Evolutionary conservation across 2,329 filamentous ascomycete species (phyloP), one percentile per base, ranked within the genome.

Genomic region (Phaeosphaeriaceae sp.): DNA sequence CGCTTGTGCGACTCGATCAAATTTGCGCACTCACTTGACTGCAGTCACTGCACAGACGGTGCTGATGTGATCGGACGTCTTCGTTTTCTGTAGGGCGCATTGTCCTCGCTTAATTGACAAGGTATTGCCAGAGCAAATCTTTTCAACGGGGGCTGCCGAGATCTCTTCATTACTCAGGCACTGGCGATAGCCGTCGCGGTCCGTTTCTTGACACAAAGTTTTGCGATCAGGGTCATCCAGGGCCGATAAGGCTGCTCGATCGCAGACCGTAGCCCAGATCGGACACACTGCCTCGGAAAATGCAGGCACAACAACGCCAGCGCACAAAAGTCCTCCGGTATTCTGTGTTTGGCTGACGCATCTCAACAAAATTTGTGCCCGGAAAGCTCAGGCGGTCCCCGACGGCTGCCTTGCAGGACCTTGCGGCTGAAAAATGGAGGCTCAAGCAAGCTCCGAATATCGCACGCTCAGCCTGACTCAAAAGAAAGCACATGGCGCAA

Each of bases 1-100:
- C 33, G 53, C 56, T 65, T 56, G 63, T 63, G 53, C 53, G 50
- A 62, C 58, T 36, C 31, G 31, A 36, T 33, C 52, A 31, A 47
- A 31, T 47, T 54, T 51, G 49, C 51, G 25, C 48, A 70, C 70
- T 44, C 54, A 40, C 53, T 58, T 36, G 31, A 36, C 13, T 11
- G 31, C 31, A 70, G 66, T 59, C 75, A 36, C 13, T 11, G 31
- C 31, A 15, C 58, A 70, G 66, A 60, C 75, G 62, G 67, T 57
- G 58, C 58, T 57, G 63, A 60, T 58, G 56, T 69, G 66, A 63
- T 25, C 54, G 25, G 31, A 50, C n/a, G 31, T 20, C 31, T 27
- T 40, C 48, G 31, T 40, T 33, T 20, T 24, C 21, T 31, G 25
- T 31, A 31, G 25, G 21, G 44, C 33, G 48, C 40, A 36, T 20